Evolutionary conservation across 179 eudicot genomes (phyloP).

Genomic region (Beta macrorhiza): DNA sequence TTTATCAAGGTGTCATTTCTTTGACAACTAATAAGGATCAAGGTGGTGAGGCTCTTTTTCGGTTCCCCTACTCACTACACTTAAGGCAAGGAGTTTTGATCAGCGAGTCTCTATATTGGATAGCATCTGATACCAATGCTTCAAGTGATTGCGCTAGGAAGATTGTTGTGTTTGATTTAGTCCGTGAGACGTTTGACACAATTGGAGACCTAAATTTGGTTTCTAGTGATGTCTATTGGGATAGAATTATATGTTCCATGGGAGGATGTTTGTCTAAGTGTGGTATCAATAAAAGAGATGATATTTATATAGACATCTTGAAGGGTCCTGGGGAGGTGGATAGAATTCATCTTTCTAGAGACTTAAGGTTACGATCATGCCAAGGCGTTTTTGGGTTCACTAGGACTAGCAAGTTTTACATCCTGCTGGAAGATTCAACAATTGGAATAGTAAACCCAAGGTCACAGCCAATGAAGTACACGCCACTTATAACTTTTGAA

Average conservation of each 20-base stretch:
- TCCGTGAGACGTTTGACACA: slow-evolving; percentile 1
- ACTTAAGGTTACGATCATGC: background rate
- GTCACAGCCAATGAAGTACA: slow-evolving; percentile 7
- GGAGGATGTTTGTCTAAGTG: slow-evolving; percentile 21
- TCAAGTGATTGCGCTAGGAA: background rate
- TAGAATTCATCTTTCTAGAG: background rate
- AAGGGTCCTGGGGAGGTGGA: background rate
- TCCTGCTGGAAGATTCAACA: background rate
- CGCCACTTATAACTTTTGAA: background rate
- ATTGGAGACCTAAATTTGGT: background rate
- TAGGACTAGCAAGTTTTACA: slow-evolving; percentile 10
- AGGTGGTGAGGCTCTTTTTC: background rate
- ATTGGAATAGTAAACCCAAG: slow-evolving; percentile 17
- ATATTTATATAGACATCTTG: background rate
- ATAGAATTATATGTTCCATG: slow-evolving; percentile 7
- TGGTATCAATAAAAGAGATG: background rate
- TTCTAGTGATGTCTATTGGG: background rate
- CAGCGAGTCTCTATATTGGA: slow-evolving; percentile 23
- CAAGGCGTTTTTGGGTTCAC: slow-evolving; percentile 13
- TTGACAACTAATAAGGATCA: background rate
- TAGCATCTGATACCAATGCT: background rate
- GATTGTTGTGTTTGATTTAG: slow-evolving; percentile 16
- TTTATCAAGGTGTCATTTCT: background rate
- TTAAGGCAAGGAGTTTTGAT: slow-evolving; percentile 17
- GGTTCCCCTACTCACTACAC: background rate